Evolutionary conservation across 371 early-diverging fungal species (phyloP).

Genomic region (Mucor mucedo): DNA sequence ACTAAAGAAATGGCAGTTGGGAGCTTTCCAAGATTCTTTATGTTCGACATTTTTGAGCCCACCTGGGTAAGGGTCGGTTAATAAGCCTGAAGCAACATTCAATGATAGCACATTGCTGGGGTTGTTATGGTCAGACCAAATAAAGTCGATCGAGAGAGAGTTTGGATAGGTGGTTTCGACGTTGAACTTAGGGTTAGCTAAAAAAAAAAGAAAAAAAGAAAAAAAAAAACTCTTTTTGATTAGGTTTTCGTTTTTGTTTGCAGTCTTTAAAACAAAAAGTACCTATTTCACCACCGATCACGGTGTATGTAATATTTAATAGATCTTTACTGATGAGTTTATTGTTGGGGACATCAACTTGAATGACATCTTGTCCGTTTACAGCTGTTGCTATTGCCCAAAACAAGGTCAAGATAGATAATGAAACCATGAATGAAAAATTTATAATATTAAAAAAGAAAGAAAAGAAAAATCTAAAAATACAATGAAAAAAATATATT

Average conservation of each 20-base stretch:
- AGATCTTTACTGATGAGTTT: constrained; percentile 14
- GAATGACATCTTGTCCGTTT: constrained; percentile 8
- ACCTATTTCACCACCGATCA: constrained; percentile 27
- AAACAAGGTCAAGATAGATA: background rate
- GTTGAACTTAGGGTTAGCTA: constrained; percentile 21
- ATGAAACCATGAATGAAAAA: background rate
- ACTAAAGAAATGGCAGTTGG: constrained; percentile 33
- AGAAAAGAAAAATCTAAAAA: constrained; percentile 6
- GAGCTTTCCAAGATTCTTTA: constrained; percentile 18
- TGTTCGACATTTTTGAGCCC: constrained; percentile 12
- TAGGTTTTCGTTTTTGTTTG: no score
- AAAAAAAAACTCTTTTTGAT: background rate
- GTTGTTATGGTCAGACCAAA: constrained; percentile 28
- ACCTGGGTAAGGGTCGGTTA: constrained; percentile 22
- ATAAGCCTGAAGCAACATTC: constrained; percentile 10
- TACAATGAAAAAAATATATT: background rate
- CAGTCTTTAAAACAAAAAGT: background rate
- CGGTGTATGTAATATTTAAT: constrained; percentile 17
- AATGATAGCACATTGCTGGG: constrained; percentile 10
- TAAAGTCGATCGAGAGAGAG: constrained; percentile 18
- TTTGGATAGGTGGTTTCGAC: constrained; percentile 18
- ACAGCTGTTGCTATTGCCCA: constrained; percentile 1
- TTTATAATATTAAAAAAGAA: background rate
- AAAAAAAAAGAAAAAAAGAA: background rate
- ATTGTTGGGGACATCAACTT: constrained; percentile 19